Evolutionary conservation across 139 green algal species (phyloP).

Genomic region (Haematococcus lacustris): DNA sequence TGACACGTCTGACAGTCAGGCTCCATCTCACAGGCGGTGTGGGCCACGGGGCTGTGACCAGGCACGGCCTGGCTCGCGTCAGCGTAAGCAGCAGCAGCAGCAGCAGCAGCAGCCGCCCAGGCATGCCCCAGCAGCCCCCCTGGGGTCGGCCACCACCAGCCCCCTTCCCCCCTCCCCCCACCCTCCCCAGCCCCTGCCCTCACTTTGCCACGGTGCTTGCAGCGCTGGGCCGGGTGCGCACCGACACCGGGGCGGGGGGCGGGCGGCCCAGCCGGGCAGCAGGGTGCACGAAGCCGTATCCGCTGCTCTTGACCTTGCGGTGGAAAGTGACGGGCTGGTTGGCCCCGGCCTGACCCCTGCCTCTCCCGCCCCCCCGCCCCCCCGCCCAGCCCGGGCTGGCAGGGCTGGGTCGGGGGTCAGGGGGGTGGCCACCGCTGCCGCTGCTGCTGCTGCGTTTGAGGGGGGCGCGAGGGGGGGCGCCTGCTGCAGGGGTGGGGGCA

Average conservation of each 20-base stretch:
- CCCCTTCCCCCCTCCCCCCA: no score
- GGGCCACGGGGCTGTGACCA: no score
- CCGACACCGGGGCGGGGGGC: constrained; percentile 21
- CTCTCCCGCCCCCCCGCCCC: neutral
- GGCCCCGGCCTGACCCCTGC: neutral
- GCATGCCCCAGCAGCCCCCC: no score
- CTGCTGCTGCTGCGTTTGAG: neutral
- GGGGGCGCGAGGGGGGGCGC: neutral
- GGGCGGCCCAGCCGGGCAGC: constrained; percentile 13
- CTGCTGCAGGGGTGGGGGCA: neutral
- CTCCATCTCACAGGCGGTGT: no score
- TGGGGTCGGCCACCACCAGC: no score
- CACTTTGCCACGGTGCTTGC: constrained; percentile 6
- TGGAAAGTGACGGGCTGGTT: constrained; percentile 43
- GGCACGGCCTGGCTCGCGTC: no score
- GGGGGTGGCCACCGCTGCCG: neutral
- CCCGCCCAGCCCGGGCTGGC: neutral
- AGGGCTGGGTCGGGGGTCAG: no score
- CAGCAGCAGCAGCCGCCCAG: no score
- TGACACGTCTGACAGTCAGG: no score
- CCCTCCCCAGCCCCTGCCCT: no score
- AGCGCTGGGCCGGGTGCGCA: neutral
- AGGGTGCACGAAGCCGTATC: constrained; percentile 40
- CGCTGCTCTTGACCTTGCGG: constrained; percentile 39
- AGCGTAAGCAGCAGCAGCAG: no score